Base-by-base conservation (phyloP, 495 filamentous ascomycete genomes). In the Penicillium egyptiacum region DNA sequence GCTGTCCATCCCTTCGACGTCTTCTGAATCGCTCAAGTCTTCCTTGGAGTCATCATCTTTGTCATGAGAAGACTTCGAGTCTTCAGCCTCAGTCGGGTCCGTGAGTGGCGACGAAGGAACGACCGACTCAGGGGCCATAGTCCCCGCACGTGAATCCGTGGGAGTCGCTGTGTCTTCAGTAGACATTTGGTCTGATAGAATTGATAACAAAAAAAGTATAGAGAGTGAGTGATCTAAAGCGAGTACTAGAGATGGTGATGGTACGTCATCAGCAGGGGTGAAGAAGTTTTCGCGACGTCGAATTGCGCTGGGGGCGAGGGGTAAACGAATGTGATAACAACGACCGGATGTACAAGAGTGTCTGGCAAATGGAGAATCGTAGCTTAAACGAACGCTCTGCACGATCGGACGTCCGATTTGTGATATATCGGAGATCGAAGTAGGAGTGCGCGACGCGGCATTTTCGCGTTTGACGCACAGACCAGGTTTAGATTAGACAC, bases 81-180 rank as follows among this genome's bases (percentile, higher is more conserved):
- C 68, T 33, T 55, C 60, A 31, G 57, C 58, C 16, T 47, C 53
- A n/a, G 45, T 53, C 12, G 60, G 56, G 25, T 63, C 65, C 2
- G 64, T 68, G 56, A 61, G 60, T 12, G 78, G 76, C 6, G 79
- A 77, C 2, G 79, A 81, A 2, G 79, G 71, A 19, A 67, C 69
- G 28, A 77, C 79, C 1, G 79, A 81, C 20, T 71, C 62, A 12
- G 65, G 67, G 31, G 65, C 68, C 17, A 50, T 48, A n/a, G 68
- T 68, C 6, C 66, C 70, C 40, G 59, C 62, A 50, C 60, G 60
- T 2, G 73, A 77, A 23, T 73, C 72, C 14, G 70, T 63, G 9
- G 61, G 56, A 3, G 73, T 75, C 7, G 59, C 56, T 5, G 73
- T 70, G 19, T 70, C 73, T 22, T 68, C 64, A 4, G 66, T 63